Conservation (phyloP, 164 flowering plant genomes). For the Vitis labrusca region DNA sequence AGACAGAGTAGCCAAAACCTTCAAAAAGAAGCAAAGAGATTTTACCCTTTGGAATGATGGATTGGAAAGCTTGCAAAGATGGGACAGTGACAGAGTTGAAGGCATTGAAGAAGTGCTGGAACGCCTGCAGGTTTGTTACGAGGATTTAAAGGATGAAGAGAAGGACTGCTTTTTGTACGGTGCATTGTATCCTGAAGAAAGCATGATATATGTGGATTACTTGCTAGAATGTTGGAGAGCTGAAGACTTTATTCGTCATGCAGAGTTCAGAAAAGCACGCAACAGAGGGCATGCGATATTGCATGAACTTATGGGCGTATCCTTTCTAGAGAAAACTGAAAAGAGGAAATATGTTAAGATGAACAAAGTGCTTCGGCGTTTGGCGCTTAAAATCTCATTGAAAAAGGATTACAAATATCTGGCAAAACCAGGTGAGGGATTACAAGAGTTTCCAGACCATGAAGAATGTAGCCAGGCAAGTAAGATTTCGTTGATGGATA, state of each 20-base stretch:
- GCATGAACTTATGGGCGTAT: slow-evolving; percentile 11
- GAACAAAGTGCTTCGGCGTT: slow-evolving; percentile 16
- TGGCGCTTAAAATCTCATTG: slow-evolving; percentile 15
- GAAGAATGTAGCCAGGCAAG: slow-evolving; percentile 14
- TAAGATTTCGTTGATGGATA: slow-evolving; percentile 22
- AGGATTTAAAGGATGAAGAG: no score
- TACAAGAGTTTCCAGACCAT: neutral
- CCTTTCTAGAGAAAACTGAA: slow-evolving; percentile 17
- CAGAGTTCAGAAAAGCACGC: neutral
- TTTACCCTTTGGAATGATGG: no score
- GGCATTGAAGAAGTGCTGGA: no score
- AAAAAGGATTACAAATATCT: neutral
- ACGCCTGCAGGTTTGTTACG: no score
- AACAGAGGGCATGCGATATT: slow-evolving; percentile 12
- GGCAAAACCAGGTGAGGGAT: slow-evolving; percentile 10
- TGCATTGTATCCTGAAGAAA: slow-evolving; percentile 20
- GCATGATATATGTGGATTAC: neutral
- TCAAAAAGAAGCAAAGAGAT: no score
- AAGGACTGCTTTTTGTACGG: no score
- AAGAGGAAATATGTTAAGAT: slow-evolving; percentile 13
- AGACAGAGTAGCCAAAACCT: no score
- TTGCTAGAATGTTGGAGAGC: slow-evolving; percentile 26
- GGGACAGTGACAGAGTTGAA: no score
- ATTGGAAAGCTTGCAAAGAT: no score
- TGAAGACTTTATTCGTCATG: slow-evolving; percentile 13